These are phyloP conservation scores for Cornus florida DNA, from an alignment of 148 eudicot species.

Conservation along the genomic window DNA sequence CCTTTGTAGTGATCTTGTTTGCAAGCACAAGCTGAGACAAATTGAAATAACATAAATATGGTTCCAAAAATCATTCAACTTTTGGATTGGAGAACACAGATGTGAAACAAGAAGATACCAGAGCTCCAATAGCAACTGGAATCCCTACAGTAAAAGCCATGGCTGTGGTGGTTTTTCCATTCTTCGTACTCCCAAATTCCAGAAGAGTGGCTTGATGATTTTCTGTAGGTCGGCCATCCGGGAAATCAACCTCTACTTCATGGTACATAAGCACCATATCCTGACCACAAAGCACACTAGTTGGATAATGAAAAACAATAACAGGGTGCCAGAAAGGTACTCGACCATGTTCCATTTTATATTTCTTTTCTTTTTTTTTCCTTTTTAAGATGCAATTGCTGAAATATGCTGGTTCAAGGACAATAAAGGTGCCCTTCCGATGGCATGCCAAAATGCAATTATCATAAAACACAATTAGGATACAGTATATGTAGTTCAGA, in stretches of 20 bases:
- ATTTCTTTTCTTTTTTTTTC: constrained; percentile 3
- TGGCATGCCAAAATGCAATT: not conserved
- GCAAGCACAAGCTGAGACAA: constrained; percentile 73
- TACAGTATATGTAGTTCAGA: not conserved
- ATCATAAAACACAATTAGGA: not conserved
- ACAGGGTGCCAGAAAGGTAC: not conserved
- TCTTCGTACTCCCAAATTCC: constrained; percentile 72
- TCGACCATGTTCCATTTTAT: not conserved
- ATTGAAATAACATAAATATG: constrained; percentile 4
- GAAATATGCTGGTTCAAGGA: constrained; percentile 1
- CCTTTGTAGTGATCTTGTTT: constrained; percentile 66
- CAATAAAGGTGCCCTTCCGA: not conserved
- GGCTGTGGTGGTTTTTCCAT: constrained; percentile 66
- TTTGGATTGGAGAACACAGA: not conserved
- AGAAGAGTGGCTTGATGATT: constrained; percentile 75
- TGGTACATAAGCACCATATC: constrained; percentile 97
- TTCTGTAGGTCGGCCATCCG: constrained; percentile 46
- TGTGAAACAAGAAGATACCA: constrained; percentile 47
- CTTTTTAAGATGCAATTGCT: constrained; percentile 6
- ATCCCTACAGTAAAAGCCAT: constrained; percentile 95
- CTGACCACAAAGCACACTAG: constrained; percentile 27
- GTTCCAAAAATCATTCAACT: constrained; percentile 5
- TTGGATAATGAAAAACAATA: not conserved
- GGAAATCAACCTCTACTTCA: constrained; percentile 78
- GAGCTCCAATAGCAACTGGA: constrained; percentile 92